Evolutionary conservation across 305 asterid genomes (phyloP).

Genomic region (Lippia alba): DNA sequence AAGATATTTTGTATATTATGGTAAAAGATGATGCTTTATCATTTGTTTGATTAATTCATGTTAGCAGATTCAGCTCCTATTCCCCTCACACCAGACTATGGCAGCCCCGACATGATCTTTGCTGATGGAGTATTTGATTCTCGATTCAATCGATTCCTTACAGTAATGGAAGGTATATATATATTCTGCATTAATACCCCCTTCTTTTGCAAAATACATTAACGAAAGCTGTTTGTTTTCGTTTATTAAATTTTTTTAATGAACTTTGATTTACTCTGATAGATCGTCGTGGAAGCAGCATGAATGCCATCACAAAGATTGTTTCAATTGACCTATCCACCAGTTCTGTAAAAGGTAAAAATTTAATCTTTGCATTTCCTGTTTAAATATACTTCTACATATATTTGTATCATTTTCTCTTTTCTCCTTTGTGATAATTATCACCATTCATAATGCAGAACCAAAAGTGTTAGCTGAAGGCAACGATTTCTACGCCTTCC

Average conservation of each 20-base stretch:
- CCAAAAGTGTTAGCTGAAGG: conserved; percentile 75
- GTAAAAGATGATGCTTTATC: conserved; percentile 15
- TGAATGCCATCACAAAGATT: conserved; percentile 71
- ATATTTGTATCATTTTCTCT: conserved; percentile 3
- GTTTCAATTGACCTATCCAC: conserved; percentile 65
- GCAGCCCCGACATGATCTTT: conserved; percentile 69
- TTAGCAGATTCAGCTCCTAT: conserved; percentile 72
- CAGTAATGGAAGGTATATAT: conserved; percentile 79
- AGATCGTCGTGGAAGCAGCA: conserved; percentile 81
- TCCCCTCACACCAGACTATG: conserved; percentile 91
- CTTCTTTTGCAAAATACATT: conserved; percentile 3
- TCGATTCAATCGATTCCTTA: conserved; percentile 73
- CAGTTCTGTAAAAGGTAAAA: conserved; percentile 59
- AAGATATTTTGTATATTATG: conserved; percentile 18
- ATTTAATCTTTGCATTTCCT: neutral
- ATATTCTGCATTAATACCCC: conserved; percentile 18
- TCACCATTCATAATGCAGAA: conserved; percentile 55
- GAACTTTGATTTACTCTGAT: conserved; percentile 25
- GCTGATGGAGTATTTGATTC: conserved; percentile 94
- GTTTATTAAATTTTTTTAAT: conserved; percentile 15
- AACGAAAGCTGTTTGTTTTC: neutral
- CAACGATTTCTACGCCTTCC: conserved; percentile 91
- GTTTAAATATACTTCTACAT: conserved; percentile 10
- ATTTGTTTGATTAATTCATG: conserved; percentile 19
- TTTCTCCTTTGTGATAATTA: conserved; percentile 8